phyloP scores from a whole-genome alignment of 1,284 basidiomycete species.

The Hymenochaete sp. region DNA sequence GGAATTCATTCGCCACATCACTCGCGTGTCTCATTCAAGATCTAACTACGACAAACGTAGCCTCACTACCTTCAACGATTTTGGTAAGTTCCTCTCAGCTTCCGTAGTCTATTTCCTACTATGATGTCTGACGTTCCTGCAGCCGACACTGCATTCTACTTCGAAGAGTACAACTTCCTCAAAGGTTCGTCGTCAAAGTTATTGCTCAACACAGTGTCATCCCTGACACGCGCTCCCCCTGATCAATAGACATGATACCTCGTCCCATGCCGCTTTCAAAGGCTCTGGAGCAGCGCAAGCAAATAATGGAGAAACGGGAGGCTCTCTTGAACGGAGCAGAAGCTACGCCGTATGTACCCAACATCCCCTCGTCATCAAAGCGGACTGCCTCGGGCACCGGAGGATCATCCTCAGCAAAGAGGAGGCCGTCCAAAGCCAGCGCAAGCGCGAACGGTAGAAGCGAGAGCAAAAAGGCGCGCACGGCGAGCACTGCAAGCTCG shows the following conservation, averaged over 20 bases:
- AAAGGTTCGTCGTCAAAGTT: slow-evolving; percentile 35
- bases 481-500: too few species aligned
- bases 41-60: slow-evolving; percentile 44
- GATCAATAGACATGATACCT: slow-evolving; percentile 54
- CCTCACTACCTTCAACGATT: slow-evolving; percentile 54
- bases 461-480: too few species aligned
- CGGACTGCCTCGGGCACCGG: too few species aligned
- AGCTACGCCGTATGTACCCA: neutral
- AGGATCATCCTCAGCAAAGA: too few species aligned
- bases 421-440: neutral
- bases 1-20: slow-evolving; percentile 65
- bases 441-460: slow-evolving; percentile 23
- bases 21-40: slow-evolving; percentile 48
- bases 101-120: slow-evolving; percentile 9
- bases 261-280: slow-evolving; percentile 46
- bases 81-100: slow-evolving; percentile 40
- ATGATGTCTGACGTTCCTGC: slow-evolving; percentile 16
- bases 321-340: slow-evolving; percentile 9
- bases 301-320: slow-evolving; percentile 26
- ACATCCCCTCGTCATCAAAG: neutral
- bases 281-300: slow-evolving; percentile 47
- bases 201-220: neutral
- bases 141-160: slow-evolving; percentile 50
- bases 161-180: slow-evolving; percentile 62
- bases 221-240: slow-evolving; percentile 8